Evolutionary conservation across 2,329 filamentous ascomycete species (phyloP).

Genomic region (Aspergillus nomiae): DNA sequence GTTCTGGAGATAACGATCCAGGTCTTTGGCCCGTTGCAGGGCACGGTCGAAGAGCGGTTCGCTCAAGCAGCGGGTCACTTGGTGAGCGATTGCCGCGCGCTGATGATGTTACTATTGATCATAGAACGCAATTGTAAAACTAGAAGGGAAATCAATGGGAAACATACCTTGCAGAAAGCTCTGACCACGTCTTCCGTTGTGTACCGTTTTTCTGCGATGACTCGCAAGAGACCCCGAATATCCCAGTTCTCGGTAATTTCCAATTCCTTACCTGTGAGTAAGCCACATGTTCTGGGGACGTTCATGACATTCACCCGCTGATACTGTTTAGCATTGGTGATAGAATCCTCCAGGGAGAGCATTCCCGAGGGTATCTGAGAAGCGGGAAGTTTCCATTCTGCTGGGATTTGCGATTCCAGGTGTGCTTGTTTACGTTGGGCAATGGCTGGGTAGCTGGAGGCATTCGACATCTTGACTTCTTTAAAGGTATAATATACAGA

Average conservation of each 20-base stretch:
- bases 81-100: conserved; percentile 42
- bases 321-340: conserved; percentile 35
- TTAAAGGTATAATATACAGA: not conserved
- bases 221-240: conserved; percentile 38
- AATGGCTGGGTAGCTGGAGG: conserved; percentile 32
- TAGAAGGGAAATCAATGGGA: not conserved
- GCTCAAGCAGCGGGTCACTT: conserved; percentile 51
- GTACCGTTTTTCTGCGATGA: conserved; percentile 37
- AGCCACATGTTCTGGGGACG: conserved; percentile 55
- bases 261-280: conserved; percentile 55
- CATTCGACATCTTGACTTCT: not conserved
- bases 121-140: not conserved
- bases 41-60: conserved; percentile 57
- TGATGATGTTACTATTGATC: conserved; percentile 9
- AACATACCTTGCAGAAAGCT: conserved; percentile 56
- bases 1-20: conserved; percentile 49
- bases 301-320: conserved; percentile 45
- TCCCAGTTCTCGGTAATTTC: conserved; percentile 59
- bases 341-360: conserved; percentile 38
- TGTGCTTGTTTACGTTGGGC: conserved; percentile 42
- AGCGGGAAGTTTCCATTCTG: conserved; percentile 41
- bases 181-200: conserved; percentile 50
- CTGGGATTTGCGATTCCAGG: conserved; percentile 40
- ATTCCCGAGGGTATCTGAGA: conserved; percentile 37
- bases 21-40: conserved; percentile 48